Conservation (phyloP, 352 stramenopile species). For the Pseudoperonospora humuli region DNA sequence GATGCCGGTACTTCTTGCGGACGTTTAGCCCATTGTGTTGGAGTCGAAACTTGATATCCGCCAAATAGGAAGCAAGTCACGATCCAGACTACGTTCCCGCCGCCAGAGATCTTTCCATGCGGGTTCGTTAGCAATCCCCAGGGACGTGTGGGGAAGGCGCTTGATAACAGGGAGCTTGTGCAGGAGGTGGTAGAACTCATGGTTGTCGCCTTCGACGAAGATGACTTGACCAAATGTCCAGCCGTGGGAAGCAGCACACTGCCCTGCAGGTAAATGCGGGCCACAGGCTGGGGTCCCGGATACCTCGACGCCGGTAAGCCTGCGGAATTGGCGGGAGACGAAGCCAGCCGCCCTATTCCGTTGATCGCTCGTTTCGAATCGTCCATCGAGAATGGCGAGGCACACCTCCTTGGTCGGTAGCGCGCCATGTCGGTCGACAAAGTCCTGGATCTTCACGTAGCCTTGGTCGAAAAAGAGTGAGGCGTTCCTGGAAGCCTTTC, state of each 20-base stretch:
- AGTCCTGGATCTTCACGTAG: constrained; percentile 3
- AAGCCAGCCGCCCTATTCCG: neutral
- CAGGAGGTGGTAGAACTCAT: constrained; percentile 9
- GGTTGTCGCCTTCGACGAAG: constrained; percentile 2
- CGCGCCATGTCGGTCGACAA: neutral
- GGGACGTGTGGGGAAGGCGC: neutral
- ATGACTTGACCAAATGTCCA: neutral
- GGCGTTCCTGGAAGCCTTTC: neutral
- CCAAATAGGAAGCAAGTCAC: constrained; percentile 7
- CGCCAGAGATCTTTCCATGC: constrained; percentile 1
- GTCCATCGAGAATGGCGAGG: neutral
- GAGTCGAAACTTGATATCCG: constrained; percentile 11
- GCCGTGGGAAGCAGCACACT: constrained; percentile 1
- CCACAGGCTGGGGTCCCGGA: neutral
- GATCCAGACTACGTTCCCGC: neutral
- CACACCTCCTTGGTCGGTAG: neutral
- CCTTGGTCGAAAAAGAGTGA: neutral
- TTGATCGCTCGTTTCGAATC: neutral
- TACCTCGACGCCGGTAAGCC: neutral
- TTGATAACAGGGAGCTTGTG: neutral
- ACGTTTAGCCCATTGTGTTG: constrained; percentile 14
- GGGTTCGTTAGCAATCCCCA: constrained; percentile 1
- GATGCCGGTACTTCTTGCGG: constrained; percentile 4
- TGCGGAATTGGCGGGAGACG: neutral
- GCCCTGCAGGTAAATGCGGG: neutral